A percentile compares a stretch with the other conserved stretches of the same genome.
These are phyloP conservation scores for Silene coronaria DNA, from an alignment of 179 eudicot species.

Conservation along the genomic window DNA sequence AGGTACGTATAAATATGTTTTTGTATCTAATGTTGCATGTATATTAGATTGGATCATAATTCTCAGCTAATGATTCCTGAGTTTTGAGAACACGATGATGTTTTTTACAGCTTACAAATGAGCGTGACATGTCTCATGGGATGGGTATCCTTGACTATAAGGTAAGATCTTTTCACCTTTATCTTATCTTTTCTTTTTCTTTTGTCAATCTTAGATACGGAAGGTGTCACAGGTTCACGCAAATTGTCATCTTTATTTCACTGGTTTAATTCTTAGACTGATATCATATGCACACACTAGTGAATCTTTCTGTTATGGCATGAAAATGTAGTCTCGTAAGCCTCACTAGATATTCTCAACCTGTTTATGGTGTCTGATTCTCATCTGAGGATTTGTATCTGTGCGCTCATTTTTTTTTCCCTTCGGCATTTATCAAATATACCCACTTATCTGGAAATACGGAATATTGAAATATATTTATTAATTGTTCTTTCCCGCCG, in stretches of 20 bases:
- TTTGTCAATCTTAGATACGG: background rate
- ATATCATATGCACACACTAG: background rate
- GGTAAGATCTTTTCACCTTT: slow-evolving; percentile 35
- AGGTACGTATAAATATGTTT: slow-evolving; percentile 31
- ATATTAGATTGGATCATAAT: background rate
- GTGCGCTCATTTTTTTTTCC: background rate
- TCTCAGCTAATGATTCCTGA: slow-evolving; percentile 12
- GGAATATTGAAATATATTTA: background rate
- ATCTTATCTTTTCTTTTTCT: background rate
- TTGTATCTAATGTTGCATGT: background rate
- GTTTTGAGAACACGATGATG: slow-evolving; percentile 17
- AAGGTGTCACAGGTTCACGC: background rate
- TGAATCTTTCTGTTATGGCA: background rate
- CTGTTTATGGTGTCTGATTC: background rate
- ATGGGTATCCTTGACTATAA: slow-evolving; percentile 81
- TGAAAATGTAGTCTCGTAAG: background rate
- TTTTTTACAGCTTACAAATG: slow-evolving; percentile 59
- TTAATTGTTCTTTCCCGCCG: background rate
- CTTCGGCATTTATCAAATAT: background rate
- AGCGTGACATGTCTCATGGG: slow-evolving; percentile 87
- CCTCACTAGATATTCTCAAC: background rate
- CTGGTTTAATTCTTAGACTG: background rate
- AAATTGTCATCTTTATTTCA: background rate
- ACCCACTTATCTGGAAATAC: too few relatives aligned
- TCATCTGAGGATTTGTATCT: background rate